A percentile compares a stretch with the other conserved stretches of the same genome.
Conservation (phyloP, 2,329 filamentous ascomycete species). For the Hypoxylon rubiginosum region DNA sequence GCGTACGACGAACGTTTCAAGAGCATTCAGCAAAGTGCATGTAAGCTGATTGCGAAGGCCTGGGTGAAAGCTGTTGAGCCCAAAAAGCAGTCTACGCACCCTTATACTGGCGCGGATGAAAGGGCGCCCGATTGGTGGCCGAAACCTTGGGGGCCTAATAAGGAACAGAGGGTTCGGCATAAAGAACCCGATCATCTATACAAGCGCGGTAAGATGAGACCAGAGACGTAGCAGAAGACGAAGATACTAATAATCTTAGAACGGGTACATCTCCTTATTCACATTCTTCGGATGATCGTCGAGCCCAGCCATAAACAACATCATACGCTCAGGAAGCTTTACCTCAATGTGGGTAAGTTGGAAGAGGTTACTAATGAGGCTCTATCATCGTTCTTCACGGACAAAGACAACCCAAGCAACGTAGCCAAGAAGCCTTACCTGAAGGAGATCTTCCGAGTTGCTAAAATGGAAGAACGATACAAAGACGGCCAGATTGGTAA, state of each 20-base stretch:
- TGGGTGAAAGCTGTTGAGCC: conserved; percentile 83
- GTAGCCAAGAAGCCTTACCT: conserved; percentile 67
- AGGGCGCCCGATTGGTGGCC: conserved; percentile 78
- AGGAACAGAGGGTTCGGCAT: conserved; percentile 71
- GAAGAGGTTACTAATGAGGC: conserved; percentile 71
- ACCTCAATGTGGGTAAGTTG: conserved; percentile 67
- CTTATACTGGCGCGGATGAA: conserved; percentile 75
- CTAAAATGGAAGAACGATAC: conserved; percentile 68
- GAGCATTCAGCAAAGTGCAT: conserved; percentile 77
- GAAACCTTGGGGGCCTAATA: conserved; percentile 63
- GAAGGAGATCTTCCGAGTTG: conserved; percentile 73
- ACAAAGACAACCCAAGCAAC: conserved; percentile 67
- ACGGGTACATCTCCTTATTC: conserved; percentile 69
- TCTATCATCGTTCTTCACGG: conserved; percentile 69
- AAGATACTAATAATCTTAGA: conserved; percentile 58
- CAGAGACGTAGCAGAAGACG: conserved; percentile 20
- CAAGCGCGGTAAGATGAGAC: conserved; percentile 69
- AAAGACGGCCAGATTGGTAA: conserved; percentile 70
- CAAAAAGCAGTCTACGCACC: conserved; percentile 81
- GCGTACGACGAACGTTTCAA: conserved; percentile 74
- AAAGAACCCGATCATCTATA: conserved; percentile 81
- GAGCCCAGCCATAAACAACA: conserved; percentile 65
- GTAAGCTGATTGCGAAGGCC: conserved; percentile 79
- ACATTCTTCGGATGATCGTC: conserved; percentile 71
- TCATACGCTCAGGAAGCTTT: conserved; percentile 65